Percentiles rank a stretch among this genome's conserved stretches.
These are phyloP conservation scores for Leptosphaerulina australis DNA, from an alignment of 2,329 filamentous ascomycete species.

Conservation along the genomic window DNA sequence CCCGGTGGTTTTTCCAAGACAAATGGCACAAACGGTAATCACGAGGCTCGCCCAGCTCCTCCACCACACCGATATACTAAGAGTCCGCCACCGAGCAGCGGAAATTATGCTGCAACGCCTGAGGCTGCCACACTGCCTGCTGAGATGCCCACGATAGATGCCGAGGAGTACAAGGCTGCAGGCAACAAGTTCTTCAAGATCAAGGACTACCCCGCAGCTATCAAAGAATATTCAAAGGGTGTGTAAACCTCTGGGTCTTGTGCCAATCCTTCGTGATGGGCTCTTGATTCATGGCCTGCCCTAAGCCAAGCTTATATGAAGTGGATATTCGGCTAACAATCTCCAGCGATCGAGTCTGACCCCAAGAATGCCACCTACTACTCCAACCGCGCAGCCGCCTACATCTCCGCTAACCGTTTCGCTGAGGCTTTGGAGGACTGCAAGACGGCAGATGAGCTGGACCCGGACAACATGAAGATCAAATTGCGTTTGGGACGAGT, in stretches of 20 bases:
- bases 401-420: conserved; percentile 85
- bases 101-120: conserved; percentile 47
- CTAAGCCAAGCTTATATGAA: background rate
- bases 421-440: conserved; percentile 85
- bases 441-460: conserved; percentile 78
- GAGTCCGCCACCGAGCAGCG: conserved; percentile 54
- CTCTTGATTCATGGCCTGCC: background rate
- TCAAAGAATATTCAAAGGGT: conserved; percentile 96
- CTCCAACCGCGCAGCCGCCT: conserved; percentile 92
- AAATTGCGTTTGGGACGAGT: conserved; percentile 86
- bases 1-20: conserved; percentile 50
- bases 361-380: conserved; percentile 87
- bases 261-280: background rate
- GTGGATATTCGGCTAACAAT: conserved; percentile 27
- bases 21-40: conserved; percentile 56
- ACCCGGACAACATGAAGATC: conserved; percentile 86
- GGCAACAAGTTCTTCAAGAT: conserved; percentile 98
- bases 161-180: conserved; percentile 87
- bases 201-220: conserved; percentile 83
- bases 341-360: conserved; percentile 81
- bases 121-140: conserved; percentile 48
- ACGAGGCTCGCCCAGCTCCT: conserved; percentile 64
- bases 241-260: conserved; percentile 37
- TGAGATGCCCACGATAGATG: conserved; percentile 68
- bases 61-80: conserved; percentile 70